Evolutionary conservation across 371 early-diverging fungal species (phyloP).

Genomic region (Rhizomucor pusillus): DNA sequence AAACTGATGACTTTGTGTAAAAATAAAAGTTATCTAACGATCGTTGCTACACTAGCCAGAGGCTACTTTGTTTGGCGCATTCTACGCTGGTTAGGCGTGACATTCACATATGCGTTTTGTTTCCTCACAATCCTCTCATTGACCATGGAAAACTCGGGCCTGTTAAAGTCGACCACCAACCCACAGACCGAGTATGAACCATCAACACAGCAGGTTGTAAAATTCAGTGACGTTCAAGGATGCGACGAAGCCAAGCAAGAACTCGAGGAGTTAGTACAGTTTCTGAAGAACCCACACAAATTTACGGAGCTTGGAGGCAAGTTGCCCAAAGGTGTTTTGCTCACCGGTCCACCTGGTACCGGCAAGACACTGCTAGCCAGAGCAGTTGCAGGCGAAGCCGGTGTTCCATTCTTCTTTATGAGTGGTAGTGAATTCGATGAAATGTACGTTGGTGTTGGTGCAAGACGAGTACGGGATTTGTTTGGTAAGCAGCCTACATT

Average conservation of each 20-base stretch:
- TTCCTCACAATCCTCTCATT: constrained; percentile 64
- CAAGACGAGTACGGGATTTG: constrained; percentile 69
- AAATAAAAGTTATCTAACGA: no score
- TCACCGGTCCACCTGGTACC: constrained; percentile 99
- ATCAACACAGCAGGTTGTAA: constrained; percentile 58
- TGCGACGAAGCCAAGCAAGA: constrained; percentile 96
- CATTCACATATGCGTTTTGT: constrained; percentile 68
- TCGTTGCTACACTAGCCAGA: constrained; percentile 35
- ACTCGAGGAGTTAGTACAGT: constrained; percentile 90
- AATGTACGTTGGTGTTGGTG: constrained; percentile 97
- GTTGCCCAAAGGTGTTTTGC: constrained; percentile 89
- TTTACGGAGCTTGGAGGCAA: constrained; percentile 90
- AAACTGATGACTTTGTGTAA: background rate
- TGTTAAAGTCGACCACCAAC: constrained; percentile 53
- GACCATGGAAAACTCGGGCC: constrained; percentile 66
- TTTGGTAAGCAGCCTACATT: constrained; percentile 42
- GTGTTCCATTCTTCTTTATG: constrained; percentile 95
- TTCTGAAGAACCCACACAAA: constrained; percentile 82
- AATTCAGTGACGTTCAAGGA: constrained; percentile 93
- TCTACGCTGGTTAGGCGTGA: constrained; percentile 65
- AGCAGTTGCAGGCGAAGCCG: constrained; percentile 89
- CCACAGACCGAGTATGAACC: constrained; percentile 64
- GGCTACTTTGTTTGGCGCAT: constrained; percentile 64
- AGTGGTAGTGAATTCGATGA: constrained; percentile 95
- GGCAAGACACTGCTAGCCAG: constrained; percentile 90